phyloP scores from a whole-genome alignment of 306 rosid species.

The Sicyos edulis region DNA sequence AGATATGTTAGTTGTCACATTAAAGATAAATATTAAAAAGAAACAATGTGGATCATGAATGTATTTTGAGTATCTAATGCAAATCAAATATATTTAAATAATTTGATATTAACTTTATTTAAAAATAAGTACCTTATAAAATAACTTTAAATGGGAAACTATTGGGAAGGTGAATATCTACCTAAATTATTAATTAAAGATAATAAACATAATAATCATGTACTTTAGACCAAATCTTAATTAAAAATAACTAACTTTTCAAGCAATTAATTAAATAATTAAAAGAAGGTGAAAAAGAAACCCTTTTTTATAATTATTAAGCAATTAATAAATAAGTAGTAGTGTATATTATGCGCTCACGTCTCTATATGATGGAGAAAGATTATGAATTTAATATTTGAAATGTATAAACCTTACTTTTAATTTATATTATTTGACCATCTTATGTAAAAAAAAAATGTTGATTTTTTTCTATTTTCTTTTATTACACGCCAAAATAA shows the following conservation, averaged over 20 bases:
- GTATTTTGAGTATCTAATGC: not conserved
- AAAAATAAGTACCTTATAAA: not conserved
- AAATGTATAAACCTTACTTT: not conserved
- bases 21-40: not conserved
- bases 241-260: not conserved
- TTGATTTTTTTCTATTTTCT: not conserved
- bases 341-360: not conserved
- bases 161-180: not conserved
- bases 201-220: not conserved
- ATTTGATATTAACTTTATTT: not conserved
- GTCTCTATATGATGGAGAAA: not conserved
- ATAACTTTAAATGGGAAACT: not conserved
- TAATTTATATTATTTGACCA: slow-evolving; percentile 13
- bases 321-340: not conserved
- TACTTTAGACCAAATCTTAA: slow-evolving; percentile 15
- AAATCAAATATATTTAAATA: not conserved
- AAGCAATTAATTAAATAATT: slow-evolving; percentile 1
- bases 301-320: not conserved
- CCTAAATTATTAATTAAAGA: not conserved
- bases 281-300: not conserved
- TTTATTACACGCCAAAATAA: not conserved
- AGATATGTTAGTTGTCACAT: not conserved
- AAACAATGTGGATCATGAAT: not conserved
- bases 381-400: not conserved
- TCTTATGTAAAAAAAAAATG: not conserved